Evolutionary conservation across 1,284 basidiomycete species (phyloP), one percentile per base, ranked within the genome.

Genomic region (Naganishia albida): DNA sequence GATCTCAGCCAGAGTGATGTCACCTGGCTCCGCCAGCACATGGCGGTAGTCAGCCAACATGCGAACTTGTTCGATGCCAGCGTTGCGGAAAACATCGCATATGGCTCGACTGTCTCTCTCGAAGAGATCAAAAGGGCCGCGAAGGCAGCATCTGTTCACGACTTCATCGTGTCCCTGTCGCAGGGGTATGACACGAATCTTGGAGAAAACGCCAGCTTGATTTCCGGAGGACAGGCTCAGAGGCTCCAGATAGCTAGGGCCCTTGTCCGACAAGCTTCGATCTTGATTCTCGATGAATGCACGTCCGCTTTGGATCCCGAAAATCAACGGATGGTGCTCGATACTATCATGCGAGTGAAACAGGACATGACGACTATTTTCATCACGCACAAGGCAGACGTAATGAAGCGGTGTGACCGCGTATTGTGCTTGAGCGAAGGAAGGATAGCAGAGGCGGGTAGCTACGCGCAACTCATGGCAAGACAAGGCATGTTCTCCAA

Each of bases 201-300:
- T 1, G 94, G 95, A 52, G 92, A 95, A 79, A 92, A 93, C 74
- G 93, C 91, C 0, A 80, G 85, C 18, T 84, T 93, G 55, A 86
- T 98, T 65, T 95, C 92, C 0, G 95, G 95, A 38, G 95, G 95
- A 1, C 95, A 99, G 76, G 91, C 90, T 2, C 95, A 99, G 79
- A 85, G 95, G 3, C 79, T 99, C 8, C 89, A 90, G 73, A 93
- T 98, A 70, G 95, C 95, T 0, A 85, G 95, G 1, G 93, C 93
- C 0, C 83, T 98, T 16, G 87, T 88, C n/a, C 76, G 82, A 8
- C 81, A 86, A 13, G 82, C 88, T 0, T 83, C 82, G 40, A 84
- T 96, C n/a, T 82, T 97, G 38, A 87, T 98, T 54, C 82, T 98
- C 54, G 95, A 98, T 78, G 95, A 98, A 78, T 95, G 91, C 75